Evolutionary conservation across 1,284 basidiomycete species (phyloP), one percentile per base, ranked within the genome.

Genomic region (Tausonia pullulans): DNA sequence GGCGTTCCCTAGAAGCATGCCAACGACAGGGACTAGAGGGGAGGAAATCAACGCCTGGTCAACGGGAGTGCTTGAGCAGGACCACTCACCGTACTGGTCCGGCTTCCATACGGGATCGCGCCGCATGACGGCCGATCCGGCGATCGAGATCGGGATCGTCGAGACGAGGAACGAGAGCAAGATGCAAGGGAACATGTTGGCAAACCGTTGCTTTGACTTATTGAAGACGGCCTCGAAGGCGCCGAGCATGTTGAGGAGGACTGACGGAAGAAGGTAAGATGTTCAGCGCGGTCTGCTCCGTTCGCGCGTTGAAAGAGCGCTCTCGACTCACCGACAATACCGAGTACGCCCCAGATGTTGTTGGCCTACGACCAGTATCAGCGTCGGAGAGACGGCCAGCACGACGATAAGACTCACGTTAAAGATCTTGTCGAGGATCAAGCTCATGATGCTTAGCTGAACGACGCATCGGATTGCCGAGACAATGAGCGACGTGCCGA

Each of bases 1-100:
- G 0, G 87, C 85, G 67, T 82, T 83, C 4, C 89, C 89, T 60
- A 88, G 87, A 2, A 91, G 79, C 90, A 92, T 91, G n/a, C 90
- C 89, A 8, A 90, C 80, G 60, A 90, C 82, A 8, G 88, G 88
- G 65, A 91, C 88, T 90, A 64, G 7, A 49, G 3, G 41, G 46
- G 40, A 58, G 44, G 3, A 48, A 61, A n/a, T 46, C 13, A 43
- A n/a, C 7, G 66, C 46, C 46, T 55, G 52, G 61, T 51, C 9
- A 58, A 59, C 58, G 46, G 46, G 16, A 45, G 44, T 39, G 56
- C 43, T 50, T 43, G 48, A 44, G 52, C 48, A 58, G 64, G 7
- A 16, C 13, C 11, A 41, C 82, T 64, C 68, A 89, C 88, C 85
- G 70, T 85, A 91, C 74, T 89, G 85, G 54, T 85, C 84, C 0